Evolutionary conservation across 2,329 filamentous ascomycete species (phyloP).

Genomic region (Plenodomus tracheiphilus): DNA sequence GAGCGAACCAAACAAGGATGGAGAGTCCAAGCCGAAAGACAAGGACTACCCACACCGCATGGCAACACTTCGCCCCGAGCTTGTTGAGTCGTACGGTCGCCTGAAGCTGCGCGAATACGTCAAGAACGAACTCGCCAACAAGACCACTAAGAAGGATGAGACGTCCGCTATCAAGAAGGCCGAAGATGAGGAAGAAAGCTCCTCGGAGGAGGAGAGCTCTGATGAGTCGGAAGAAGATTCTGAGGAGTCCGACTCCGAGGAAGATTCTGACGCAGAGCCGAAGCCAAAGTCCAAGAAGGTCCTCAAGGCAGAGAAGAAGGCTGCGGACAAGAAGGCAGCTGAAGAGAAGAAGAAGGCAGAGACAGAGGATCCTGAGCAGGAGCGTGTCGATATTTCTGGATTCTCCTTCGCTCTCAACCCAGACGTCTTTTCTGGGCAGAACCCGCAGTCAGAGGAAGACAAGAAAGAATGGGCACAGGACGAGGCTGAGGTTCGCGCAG

Average conservation of each 20-base stretch:
- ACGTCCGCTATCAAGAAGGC: conserved; percentile 43
- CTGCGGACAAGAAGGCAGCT: conserved; percentile 18
- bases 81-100: conserved; percentile 84
- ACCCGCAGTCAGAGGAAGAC: conserved; percentile 86
- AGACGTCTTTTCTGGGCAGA: conserved; percentile 91
- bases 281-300: conserved; percentile 23
- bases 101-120: conserved; percentile 89
- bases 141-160: conserved; percentile 38
- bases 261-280: conserved; percentile 69
- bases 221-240: conserved; percentile 32
- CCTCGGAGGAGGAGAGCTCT: conserved; percentile 30
- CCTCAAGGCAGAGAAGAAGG: conserved; percentile 23
- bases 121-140: conserved; percentile 66
- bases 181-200: conserved; percentile 38
- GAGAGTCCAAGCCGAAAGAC: conserved; percentile 53
- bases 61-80: conserved; percentile 88
- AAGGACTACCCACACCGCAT: conserved; percentile 87
- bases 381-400: conserved; percentile 80
- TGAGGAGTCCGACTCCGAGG: conserved; percentile 66
- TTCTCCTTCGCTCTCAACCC: conserved; percentile 92
- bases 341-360: conserved; percentile 15
- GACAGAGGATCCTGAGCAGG: conserved; percentile 53
- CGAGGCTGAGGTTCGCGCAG: conserved; percentile 83
- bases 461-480: conserved; percentile 81
- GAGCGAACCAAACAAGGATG: conserved; percentile 46